A percentile compares a stretch with the other conserved stretches of the same genome.
phyloP scores from a whole-genome alignment of 73 alveolate species.

The Halteria grandinella region DNA sequence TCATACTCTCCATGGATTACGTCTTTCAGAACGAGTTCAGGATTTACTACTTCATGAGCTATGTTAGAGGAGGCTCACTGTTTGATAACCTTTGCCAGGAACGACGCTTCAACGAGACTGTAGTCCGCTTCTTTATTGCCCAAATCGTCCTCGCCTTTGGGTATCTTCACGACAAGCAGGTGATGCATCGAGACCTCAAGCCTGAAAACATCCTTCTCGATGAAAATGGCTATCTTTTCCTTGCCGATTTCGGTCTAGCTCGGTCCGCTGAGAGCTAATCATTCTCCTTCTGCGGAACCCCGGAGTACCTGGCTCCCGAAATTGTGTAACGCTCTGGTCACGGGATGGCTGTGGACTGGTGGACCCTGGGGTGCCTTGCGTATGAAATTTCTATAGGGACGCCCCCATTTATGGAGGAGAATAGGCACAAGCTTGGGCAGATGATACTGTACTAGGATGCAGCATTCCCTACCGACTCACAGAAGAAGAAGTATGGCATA shows the following conservation, averaged over 20 bases:
- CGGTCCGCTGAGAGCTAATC: constrained; percentile 54
- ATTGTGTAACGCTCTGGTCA: constrained; percentile 70
- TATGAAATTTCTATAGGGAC: constrained; percentile 75
- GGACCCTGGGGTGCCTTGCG: constrained; percentile 76
- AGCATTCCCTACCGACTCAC: constrained; percentile 69
- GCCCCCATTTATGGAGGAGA: constrained; percentile 77
- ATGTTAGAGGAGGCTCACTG: constrained; percentile 66
- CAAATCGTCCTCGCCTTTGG: constrained; percentile 63
- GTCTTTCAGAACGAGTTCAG: constrained; percentile 65
- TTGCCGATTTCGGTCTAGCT: constrained; percentile 86
- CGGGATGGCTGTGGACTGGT: constrained; percentile 76
- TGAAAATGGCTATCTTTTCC: constrained; percentile 75
- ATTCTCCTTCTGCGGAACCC: constrained; percentile 79
- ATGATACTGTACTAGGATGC: constrained; percentile 51
- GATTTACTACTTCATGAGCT: constrained; percentile 57
- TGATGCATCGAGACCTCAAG: constrained; percentile 80
- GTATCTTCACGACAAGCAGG: constrained; percentile 67
- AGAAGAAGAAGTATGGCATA: constrained; percentile 53
- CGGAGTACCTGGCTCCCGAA: constrained; percentile 85
- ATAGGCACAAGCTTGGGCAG: constrained; percentile 60
- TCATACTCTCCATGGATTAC: constrained; percentile 67
- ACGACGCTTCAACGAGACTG: constrained; percentile 44
- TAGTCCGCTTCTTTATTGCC: constrained; percentile 54
- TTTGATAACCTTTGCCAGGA: constrained; percentile 54
- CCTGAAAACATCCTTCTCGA: constrained; percentile 81